These are phyloP conservation scores for Artomyces pyxidatus DNA, from an alignment of 768 basidiomycete genomes.

Conservation along the genomic window DNA sequence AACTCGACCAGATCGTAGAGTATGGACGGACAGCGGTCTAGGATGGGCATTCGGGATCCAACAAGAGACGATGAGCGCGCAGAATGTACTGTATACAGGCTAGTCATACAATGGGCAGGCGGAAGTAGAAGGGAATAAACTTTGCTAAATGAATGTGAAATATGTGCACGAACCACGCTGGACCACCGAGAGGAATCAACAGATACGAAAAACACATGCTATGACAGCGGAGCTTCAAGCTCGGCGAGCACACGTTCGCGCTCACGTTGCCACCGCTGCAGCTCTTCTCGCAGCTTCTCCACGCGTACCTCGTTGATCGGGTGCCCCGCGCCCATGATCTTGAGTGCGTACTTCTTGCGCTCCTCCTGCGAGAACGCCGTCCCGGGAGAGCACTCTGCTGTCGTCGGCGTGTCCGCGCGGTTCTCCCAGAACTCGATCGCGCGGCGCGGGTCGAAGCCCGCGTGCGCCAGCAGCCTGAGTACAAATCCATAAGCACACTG, in stretches of 20 bases:
- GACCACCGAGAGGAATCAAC: background rate
- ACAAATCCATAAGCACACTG: background rate
- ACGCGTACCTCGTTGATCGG: constrained; percentile 63
- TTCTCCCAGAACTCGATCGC: constrained; percentile 82
- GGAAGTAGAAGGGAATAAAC: background rate
- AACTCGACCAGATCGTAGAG: no score
- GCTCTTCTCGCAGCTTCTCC: constrained; percentile 52
- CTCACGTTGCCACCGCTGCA: constrained; percentile 62
- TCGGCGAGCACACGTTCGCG: constrained; percentile 21
- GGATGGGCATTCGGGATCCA: no score
- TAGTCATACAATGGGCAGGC: background rate
- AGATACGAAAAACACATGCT: background rate
- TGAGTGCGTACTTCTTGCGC: constrained; percentile 25
- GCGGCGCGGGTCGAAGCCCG: constrained; percentile 80
- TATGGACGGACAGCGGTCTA: no score
- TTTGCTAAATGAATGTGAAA: background rate
- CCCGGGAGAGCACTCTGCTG: constrained; percentile 37
- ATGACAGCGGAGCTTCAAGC: background rate
- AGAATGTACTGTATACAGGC: background rate
- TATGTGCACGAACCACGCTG: background rate
- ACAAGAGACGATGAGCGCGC: no score
- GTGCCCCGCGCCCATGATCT: constrained; percentile 52
- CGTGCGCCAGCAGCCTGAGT: constrained; percentile 83
- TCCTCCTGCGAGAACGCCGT: constrained; percentile 16
- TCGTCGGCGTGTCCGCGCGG: constrained; percentile 30